phyloP scores from a whole-genome alignment of 768 basidiomycete genomes.

The Mycena galericulata region DNA sequence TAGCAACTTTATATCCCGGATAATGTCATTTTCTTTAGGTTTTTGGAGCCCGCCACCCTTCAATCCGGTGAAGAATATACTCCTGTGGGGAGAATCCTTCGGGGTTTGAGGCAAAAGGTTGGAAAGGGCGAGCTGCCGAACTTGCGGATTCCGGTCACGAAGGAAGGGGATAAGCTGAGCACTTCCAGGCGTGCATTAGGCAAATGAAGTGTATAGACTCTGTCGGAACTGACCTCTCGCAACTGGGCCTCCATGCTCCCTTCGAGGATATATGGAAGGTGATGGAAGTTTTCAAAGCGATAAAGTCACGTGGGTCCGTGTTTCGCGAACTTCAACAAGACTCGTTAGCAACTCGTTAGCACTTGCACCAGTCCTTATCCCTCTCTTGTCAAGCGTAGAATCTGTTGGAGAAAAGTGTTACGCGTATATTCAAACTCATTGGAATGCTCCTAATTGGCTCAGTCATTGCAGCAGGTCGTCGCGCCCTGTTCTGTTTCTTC shows the following conservation, averaged over 20 bases:
- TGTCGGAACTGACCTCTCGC: slow-evolving; percentile 53
- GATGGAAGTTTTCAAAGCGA: too few relatives aligned
- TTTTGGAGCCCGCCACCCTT: slow-evolving; percentile 68
- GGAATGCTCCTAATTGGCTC: too few relatives aligned
- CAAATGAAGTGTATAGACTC: neutral
- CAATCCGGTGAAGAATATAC: slow-evolving; percentile 78
- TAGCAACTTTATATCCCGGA: slow-evolving; percentile 86
- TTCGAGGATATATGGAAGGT: too few relatives aligned
- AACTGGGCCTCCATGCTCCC: slow-evolving; percentile 61
- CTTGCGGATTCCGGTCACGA: slow-evolving; percentile 88
- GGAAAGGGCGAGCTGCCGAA: slow-evolving; percentile 85
- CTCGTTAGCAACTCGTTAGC: too few relatives aligned
- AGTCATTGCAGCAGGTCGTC: too few relatives aligned
- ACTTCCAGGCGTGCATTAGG: slow-evolving; percentile 24
- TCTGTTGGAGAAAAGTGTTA: too few relatives aligned
- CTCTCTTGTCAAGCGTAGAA: too few relatives aligned
- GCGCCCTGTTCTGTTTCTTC: too few relatives aligned
- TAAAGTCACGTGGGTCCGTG: too few relatives aligned
- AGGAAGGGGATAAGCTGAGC: slow-evolving; percentile 86
- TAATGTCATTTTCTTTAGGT: slow-evolving; percentile 71
- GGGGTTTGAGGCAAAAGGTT: slow-evolving; percentile 87
- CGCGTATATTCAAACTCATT: too few relatives aligned
- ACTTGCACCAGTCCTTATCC: too few relatives aligned
- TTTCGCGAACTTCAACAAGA: too few relatives aligned
- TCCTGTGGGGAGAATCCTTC: slow-evolving; percentile 74